Conservation (phyloP, 2,329 filamentous ascomycete species). For the Seiridium cupressi region DNA sequence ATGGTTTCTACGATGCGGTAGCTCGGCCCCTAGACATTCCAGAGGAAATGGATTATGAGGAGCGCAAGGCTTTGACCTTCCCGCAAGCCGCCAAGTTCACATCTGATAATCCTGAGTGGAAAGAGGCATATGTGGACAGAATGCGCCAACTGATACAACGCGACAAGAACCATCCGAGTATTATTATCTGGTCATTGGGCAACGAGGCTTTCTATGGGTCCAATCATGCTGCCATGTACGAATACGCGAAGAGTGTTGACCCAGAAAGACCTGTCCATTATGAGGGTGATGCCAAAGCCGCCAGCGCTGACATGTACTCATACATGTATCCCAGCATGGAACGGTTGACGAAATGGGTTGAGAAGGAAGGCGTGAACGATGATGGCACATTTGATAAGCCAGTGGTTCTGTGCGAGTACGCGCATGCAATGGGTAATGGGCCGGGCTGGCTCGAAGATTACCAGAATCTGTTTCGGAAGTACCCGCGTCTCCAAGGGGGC, state of each 20-base stretch:
- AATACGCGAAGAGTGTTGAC: conserved; percentile 58
- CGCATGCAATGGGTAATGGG: conserved; percentile 71
- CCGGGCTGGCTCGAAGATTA: conserved; percentile 71
- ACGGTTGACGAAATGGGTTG: conserved; percentile 43
- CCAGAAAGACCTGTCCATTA: conserved; percentile 62
- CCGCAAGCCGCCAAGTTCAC: conserved; percentile 55
- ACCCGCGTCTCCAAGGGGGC: conserved; percentile 64
- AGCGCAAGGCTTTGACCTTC: conserved; percentile 58
- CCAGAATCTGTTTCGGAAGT: conserved; percentile 58
- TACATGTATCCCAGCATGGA: conserved; percentile 64
- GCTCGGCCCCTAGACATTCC: conserved; percentile 51
- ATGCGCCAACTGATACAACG: conserved; percentile 62
- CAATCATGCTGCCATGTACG: conserved; percentile 68
- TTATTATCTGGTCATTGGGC: conserved; percentile 72
- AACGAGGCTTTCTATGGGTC: conserved; percentile 72
- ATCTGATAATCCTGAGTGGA: conserved; percentile 60
- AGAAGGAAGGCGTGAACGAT: conserved; percentile 37
- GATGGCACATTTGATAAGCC: conserved; percentile 53
- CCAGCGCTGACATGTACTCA: conserved; percentile 63
- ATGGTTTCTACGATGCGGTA: conserved; percentile 50
- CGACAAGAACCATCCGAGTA: conserved; percentile 69
- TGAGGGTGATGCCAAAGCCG: conserved; percentile 60
- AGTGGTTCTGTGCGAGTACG: conserved; percentile 57
- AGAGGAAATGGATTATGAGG: conserved; percentile 56
- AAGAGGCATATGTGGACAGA: conserved; percentile 65